Base-by-base conservation (phyloP, 164 flowering plant genomes). In the Umbilicus rupestris region DNA sequence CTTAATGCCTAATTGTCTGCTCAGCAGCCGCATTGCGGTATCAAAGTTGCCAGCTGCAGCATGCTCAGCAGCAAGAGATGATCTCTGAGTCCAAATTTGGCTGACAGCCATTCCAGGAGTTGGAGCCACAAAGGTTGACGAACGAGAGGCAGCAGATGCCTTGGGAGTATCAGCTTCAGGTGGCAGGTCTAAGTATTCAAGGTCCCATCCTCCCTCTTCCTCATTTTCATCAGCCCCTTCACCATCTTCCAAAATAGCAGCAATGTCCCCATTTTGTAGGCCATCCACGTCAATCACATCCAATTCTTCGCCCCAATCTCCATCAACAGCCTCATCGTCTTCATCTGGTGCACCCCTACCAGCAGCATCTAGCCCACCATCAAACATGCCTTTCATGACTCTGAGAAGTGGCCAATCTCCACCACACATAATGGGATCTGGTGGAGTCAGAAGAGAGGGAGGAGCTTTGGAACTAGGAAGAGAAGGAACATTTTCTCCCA, bases 21-120 rank as follows among this genome's bases (percentile, higher is more conserved):
- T 71, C 22, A 78, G 68, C 65, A 78, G 62, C 16, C 81, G 70
- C 81, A 78, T 78, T 58, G 81, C 78, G 4, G 78, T 75, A 55
- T 78, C 81, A 39, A 89, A 91, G 68, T 87, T 82, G 35, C 96
- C 97, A 66, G 95, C 95, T 44, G 97, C 97, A 28, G 95, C 98
- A 77, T 92, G 98, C 60, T 90, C 98, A n/a, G 91, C 91, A 37
- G 96, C 93, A 70, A 92, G 90, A 65, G 95, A 87, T 5, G 96
- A 92, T 57, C 67, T 83, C 71, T 90, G 95, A 41, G 65, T 79
- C 98, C 98, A 90, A 24, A 86, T 85, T 74, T 87, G 96, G 75
- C 85, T 86, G 1, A 84, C 87, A 44, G 95, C 85, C 88, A 87
- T 83, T 9, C 98, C 98, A 39, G 83, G 90, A 47, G 83, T 81